Conservation (phyloP, 345 rosid species). For the Microthlaspi erraticum region DNA sequence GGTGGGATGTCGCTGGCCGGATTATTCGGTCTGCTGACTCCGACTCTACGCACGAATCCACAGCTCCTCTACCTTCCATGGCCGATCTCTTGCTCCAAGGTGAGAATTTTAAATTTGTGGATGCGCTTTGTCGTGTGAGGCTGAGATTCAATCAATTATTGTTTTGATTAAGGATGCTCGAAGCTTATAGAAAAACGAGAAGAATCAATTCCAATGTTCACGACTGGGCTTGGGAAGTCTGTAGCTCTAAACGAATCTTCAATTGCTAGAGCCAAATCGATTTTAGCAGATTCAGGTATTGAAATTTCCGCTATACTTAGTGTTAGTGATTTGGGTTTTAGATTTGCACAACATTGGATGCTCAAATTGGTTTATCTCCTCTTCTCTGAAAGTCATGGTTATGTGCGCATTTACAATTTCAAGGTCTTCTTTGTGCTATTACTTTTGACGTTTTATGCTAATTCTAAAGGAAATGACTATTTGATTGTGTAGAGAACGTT, state of each 20-base stretch:
- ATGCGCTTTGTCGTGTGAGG: background rate
- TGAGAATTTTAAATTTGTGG: slow-evolving; percentile 8
- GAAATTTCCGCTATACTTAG: no score
- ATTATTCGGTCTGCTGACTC: slow-evolving; percentile 27
- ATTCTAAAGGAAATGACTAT: background rate
- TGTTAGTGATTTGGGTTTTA: background rate
- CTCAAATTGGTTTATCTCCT: slow-evolving; percentile 25
- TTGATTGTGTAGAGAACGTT: slow-evolving; percentile 44
- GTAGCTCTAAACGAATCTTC: slow-evolving; percentile 37
- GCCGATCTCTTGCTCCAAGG: slow-evolving; percentile 73
- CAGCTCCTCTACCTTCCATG: slow-evolving; percentile 62
- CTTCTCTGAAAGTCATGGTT: background rate
- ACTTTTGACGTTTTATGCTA: background rate
- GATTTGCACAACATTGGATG: slow-evolving; percentile 2
- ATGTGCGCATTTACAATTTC: background rate
- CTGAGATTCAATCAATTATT: background rate
- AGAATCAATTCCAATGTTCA: slow-evolving; percentile 26
- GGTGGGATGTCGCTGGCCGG: slow-evolving; percentile 65
- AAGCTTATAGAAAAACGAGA: slow-evolving; percentile 22
- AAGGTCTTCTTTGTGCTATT: background rate
- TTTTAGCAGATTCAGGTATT: slow-evolving; percentile 32
- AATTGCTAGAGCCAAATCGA: slow-evolving; percentile 34
- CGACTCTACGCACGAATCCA: slow-evolving; percentile 33
- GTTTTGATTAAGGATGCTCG: slow-evolving; percentile 44
- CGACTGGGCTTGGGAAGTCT: slow-evolving; percentile 43